phyloP scores from a whole-genome alignment of 192 early-diverging fungal species.

The Entomortierella lignicola region DNA sequence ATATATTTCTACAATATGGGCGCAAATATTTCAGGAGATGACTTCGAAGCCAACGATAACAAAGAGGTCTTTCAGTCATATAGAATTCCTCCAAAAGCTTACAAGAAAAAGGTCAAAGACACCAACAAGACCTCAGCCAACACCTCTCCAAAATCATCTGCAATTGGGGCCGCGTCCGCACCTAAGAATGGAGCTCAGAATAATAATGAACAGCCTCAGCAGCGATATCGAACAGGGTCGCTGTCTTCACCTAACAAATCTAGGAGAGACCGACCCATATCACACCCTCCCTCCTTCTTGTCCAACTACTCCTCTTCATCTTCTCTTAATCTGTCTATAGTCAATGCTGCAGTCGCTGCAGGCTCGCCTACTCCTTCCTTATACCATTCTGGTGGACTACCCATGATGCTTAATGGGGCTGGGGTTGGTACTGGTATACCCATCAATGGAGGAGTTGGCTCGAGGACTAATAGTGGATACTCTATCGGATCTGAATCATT shows the following conservation, averaged over 20 bases:
- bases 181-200: background rate
- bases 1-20: constrained; percentile 24
- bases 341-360: constrained; percentile 49
- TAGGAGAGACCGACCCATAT: constrained; percentile 27
- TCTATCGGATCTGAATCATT: constrained; percentile 38
- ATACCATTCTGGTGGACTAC: constrained; percentile 16
- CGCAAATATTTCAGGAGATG: constrained; percentile 37
- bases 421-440: constrained; percentile 7
- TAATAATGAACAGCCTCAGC: constrained; percentile 11
- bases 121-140: constrained; percentile 8
- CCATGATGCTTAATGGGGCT: constrained; percentile 7
- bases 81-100: constrained; percentile 44
- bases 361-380: constrained; percentile 12
- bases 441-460: background rate
- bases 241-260: constrained; percentile 12
- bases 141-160: constrained; percentile 18
- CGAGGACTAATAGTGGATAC: constrained; percentile 48
- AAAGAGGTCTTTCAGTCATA: constrained; percentile 53
- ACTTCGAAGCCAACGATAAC: constrained; percentile 22
- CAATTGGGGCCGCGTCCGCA: constrained; percentile 1
- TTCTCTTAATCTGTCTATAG: constrained; percentile 41
- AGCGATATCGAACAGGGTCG: constrained; percentile 26
- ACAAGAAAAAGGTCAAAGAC: constrained; percentile 34
- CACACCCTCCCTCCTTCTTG: constrained; percentile 38
- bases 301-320: constrained; percentile 31